Percentiles rank a stretch among this genome's conserved stretches.
These are phyloP conservation scores for Marvania coccoides DNA, from an alignment of 139 green algal genomes.

Conservation along the genomic window DNA sequence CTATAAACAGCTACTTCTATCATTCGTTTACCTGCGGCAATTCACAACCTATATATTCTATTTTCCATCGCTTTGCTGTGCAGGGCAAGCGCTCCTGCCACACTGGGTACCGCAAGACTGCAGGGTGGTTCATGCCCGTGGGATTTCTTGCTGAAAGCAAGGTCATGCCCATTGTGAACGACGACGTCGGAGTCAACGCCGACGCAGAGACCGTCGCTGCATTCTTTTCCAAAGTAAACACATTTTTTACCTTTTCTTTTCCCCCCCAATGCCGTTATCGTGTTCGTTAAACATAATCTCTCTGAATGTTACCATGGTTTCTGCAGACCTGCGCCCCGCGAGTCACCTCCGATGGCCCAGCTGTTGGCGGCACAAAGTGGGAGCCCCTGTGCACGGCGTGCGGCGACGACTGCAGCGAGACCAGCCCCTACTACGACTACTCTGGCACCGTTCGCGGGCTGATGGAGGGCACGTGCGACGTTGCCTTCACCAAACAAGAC, in stretches of 20 bases:
- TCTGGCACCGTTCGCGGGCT: constrained; percentile 32
- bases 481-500: constrained; percentile 36
- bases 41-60: too few species aligned
- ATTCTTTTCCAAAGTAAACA: constrained; percentile 16
- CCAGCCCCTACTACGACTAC: constrained; percentile 27
- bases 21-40: background rate
- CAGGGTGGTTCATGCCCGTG: constrained; percentile 26
- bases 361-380: background rate
- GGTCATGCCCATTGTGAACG: constrained; percentile 4
- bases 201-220: constrained; percentile 14
- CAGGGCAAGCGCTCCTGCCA: constrained; percentile 31
- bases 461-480: constrained; percentile 35
- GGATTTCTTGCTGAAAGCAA: constrained; percentile 1
- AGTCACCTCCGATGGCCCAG: background rate
- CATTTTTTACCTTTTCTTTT: too few species aligned
- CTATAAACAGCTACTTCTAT: background rate
- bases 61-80: background rate
- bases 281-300: too few species aligned
- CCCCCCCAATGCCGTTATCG: too few species aligned
- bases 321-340: constrained; percentile 6
- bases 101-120: constrained; percentile 32
- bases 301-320: too few species aligned
- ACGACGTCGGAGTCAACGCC: background rate
- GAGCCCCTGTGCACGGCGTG: constrained; percentile 15
- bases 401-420: constrained; percentile 10